Evolutionary conservation across 176 grass and related monocot genomes (phyloP), one percentile per base, ranked within the genome.

Genomic region (Lolium perenne): DNA sequence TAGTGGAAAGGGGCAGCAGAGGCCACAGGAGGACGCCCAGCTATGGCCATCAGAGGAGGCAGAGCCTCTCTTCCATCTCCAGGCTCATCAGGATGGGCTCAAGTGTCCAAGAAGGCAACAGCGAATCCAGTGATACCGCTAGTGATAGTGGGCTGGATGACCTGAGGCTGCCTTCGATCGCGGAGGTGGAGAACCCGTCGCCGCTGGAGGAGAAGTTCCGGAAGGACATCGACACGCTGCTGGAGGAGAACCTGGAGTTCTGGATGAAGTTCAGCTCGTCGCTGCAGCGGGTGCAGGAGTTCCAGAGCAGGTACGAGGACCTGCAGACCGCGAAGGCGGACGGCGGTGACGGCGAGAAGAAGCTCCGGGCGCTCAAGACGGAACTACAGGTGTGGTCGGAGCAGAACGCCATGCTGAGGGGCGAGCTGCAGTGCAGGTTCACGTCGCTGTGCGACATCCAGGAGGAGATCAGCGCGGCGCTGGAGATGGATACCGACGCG

Each of bases 381-480:
- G 97, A 95, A 53, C 75, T 95, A 55, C 97, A 95, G 85, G 94
- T 98, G 55, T 98, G 97, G 94, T 79, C 91, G n/a, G 97, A 95
- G 82, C 90, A 94, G 80, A 98, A 91, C 32, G 85, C 87, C 46
- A 77, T 94, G 47, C 68, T 98, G 7, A 79, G 85, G 20, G 90
- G 84, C n/a, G 96, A 95, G 80, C 82, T 98, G 26, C 84, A 95
- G 54, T 87, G 79, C 22, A 87, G 96, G 85, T 86, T 89, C 64
- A 85, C 86, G 4, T 89, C 96, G 8, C 77, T 98, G 41, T 84
- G 84, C 46, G 89, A 92, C 84, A 89, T 95, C 47, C 94, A 91
- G 68, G 88, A 95, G 85, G 97, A 98, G 84, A 98, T 97, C 67
- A 82, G 85, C 11, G 45, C 75, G 15, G 90, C 86, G 2, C 71